phyloP scores from a whole-genome alignment of 768 basidiomycete genomes.

The Crepidotus variabilis region DNA sequence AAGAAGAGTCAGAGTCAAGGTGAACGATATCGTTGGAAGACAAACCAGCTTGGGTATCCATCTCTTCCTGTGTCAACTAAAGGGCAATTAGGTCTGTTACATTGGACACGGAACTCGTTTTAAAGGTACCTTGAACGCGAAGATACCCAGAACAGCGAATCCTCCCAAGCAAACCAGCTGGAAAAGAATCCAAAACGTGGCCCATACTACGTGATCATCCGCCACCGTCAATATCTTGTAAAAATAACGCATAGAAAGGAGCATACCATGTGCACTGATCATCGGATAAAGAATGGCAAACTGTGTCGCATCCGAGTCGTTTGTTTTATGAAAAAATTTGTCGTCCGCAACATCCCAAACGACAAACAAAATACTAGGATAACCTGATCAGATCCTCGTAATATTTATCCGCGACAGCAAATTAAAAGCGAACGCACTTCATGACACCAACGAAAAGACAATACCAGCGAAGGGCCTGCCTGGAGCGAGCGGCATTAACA shows the following conservation, averaged over 20 bases:
- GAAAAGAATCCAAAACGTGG: constrained; percentile 80
- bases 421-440: constrained; percentile 50
- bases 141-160: constrained; percentile 79
- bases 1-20: neutral
- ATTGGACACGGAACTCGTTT: neutral
- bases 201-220: constrained; percentile 60
- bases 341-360: constrained; percentile 96
- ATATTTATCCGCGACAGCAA: neutral
- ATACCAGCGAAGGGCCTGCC: constrained; percentile 80
- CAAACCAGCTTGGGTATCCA: constrained; percentile 71
- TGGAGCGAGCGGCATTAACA: too few species aligned
- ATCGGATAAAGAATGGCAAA: constrained; percentile 72
- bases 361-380: constrained; percentile 72
- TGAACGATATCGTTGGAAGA: neutral
- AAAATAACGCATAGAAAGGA: neutral
- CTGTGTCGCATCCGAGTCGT: constrained; percentile 91
- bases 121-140: constrained; percentile 70
- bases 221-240: neutral
- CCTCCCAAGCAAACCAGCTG: constrained; percentile 69
- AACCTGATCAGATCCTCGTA: constrained; percentile 1
- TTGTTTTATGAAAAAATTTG: constrained; percentile 90
- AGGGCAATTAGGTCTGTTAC: neutral
- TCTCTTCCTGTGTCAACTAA: constrained; percentile 52
- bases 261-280: constrained; percentile 68
- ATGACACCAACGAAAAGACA: constrained; percentile 80